Base-by-base conservation (phyloP, 176 grass and related monocot genomes). In the Oryza officinalis region DNA sequence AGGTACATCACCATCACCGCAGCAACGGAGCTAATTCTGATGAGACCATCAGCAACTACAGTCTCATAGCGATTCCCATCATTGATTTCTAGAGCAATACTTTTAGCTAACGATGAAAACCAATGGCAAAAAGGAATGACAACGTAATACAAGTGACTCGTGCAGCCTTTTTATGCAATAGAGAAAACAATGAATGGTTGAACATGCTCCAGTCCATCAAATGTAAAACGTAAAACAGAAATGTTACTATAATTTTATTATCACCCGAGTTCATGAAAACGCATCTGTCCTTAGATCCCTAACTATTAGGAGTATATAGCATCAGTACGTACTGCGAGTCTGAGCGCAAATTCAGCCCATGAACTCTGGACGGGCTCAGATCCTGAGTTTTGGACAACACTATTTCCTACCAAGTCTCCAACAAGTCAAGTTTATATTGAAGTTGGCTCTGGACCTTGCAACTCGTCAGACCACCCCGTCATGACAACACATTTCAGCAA, bases 361-460 rank as follows among this genome's bases (percentile, higher is more conserved):
- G 4, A 82, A 74, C 30, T 52, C 68, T 63, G 65, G 65, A 59
- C 26, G 54, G 65, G 43, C 54, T 47, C 69, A 30, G n/a, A 83
- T 68, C 22, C 47, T 11, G 22, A 43, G 31, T 75, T 79, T 43
- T 43, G 1, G n/a, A 67, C 35, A 13, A 73, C 63, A 47, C 17
- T 86, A 89, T 79, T 80, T 25, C 43, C 61, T 82, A 59, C 40
- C 25, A 30, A 57, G 33, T 41, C 30, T 49, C 63, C 40, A 71
- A 85, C 50, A 15, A 2, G 31, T 81, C 75, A 71, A 59, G 20
- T 46, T 75, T 67, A 33, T 4, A 2, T 40, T 60, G 3, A 64
- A 69, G 30, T 20, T 68, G 60, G 22, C n/a, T 60, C 27, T 27
- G 41, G 57, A 63, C 31, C 4, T 35, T 13, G 12, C 12, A 75